Conservation (phyloP, 2,329 filamentous ascomycete genomes). For the Claviceps pazoutovae region DNA sequence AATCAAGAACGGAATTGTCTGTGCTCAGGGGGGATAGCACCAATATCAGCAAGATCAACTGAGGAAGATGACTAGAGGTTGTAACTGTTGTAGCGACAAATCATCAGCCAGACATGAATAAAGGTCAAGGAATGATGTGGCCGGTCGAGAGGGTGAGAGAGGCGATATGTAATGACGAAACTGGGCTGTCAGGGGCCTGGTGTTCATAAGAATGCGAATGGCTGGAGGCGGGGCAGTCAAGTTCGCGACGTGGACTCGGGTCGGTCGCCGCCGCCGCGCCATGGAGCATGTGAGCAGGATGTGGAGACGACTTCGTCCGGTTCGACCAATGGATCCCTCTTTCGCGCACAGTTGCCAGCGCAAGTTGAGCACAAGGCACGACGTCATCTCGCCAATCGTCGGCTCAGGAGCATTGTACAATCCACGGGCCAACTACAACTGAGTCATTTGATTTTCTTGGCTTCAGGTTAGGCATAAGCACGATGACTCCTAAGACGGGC, state of each 20-base stretch:
- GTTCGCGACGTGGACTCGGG: neutral
- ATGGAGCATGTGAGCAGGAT: neutral
- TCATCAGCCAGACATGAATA: neutral
- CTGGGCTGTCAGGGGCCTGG: constrained; percentile 1
- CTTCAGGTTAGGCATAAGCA: too few relatives aligned
- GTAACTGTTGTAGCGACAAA: neutral
- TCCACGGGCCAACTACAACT: too few relatives aligned
- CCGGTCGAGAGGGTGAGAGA: neutral
- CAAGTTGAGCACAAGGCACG: neutral
- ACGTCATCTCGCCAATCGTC: neutral
- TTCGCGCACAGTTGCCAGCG: too few relatives aligned
- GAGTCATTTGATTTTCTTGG: too few relatives aligned
- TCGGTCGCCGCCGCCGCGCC: neutral
- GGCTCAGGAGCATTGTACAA: neutral
- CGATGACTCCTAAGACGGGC: too few relatives aligned
- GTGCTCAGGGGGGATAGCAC: neutral
- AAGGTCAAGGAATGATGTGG: neutral
- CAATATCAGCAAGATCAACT: neutral
- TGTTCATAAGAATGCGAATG: neutral
- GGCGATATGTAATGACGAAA: constrained; percentile 5
- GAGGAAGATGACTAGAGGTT: neutral
- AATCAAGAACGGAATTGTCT: neutral
- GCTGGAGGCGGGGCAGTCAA: neutral
- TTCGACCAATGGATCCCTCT: neutral
- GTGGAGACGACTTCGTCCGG: neutral